A percentile compares a stretch with the other conserved stretches of the same genome.
phyloP scores from a whole-genome alignment of 2,329 filamentous ascomycete genomes.

The Colletotrichum tamarilloi region DNA sequence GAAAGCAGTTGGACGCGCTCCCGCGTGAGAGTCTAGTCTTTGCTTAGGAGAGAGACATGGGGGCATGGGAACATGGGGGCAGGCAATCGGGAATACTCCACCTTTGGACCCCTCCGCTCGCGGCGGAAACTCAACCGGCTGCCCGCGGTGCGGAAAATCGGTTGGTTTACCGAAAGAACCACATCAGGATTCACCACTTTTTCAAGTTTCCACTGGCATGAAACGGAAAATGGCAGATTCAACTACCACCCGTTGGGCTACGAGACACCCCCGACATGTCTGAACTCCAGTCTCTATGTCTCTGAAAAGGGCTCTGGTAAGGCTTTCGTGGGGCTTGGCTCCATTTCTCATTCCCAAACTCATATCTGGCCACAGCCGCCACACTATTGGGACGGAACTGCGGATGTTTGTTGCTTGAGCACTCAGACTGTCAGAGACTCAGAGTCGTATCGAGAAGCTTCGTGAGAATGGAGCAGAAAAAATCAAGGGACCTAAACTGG shows the following conservation, averaged over 20 bases:
- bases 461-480: neutral
- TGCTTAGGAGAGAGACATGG: neutral
- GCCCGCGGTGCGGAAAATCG: constrained; percentile 17
- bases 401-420: neutral
- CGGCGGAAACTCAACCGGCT: constrained; percentile 15
- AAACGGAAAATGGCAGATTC: neutral
- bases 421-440: neutral
- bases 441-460: neutral
- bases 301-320: neutral
- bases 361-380: no score
- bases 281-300: neutral
- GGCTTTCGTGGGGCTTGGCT: neutral
- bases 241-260: neutral
- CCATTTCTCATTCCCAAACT: neutral
- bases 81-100: neutral
- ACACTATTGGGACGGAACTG: neutral
- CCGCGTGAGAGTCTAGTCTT: neutral
- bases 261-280: neutral
- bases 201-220: neutral
- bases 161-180: constrained; percentile 13
- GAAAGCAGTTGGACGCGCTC: constrained; percentile 27
- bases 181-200: neutral
- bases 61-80: neutral
- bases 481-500: neutral
- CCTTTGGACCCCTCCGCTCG: neutral